These are phyloP conservation scores for Porpolomopsis calyptriformis DNA, from an alignment of 768 basidiomycete species.

Conservation along the genomic window DNA sequence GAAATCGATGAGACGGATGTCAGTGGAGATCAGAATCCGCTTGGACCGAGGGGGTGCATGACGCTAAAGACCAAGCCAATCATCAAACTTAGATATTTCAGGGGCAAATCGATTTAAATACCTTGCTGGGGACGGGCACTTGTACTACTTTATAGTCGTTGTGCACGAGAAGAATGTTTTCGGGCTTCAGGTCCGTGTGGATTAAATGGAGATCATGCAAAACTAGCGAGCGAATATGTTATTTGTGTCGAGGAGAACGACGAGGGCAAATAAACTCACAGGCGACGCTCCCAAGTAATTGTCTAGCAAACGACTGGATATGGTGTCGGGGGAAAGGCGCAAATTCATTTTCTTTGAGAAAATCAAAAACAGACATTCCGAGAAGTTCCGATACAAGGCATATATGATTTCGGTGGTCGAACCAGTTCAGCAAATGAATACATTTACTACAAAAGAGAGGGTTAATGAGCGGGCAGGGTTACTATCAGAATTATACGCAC, in stretches of 20 bases:
- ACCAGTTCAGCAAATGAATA: conserved; percentile 88
- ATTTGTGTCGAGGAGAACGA: conserved; percentile 2
- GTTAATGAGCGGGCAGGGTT: neutral
- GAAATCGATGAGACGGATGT: conserved; percentile 95
- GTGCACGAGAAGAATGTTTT: conserved; percentile 91
- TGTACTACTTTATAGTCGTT: conserved; percentile 61
- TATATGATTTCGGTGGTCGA: conserved; percentile 96
- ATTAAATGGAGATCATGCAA: conserved; percentile 84
- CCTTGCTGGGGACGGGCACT: no score
- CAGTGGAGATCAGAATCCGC: conserved; percentile 73
- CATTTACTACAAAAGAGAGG: conserved; percentile 63
- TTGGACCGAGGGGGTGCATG: conserved; percentile 52
- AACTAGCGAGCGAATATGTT: conserved; percentile 45
- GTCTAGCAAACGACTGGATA: conserved; percentile 90
- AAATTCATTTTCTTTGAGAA: conserved; percentile 96
- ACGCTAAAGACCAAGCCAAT: conserved; percentile 33
- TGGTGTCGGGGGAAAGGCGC: conserved; percentile 92
- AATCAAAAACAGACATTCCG: conserved; percentile 97
- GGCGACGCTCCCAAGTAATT: conserved; percentile 84
- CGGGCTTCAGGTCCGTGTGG: conserved; percentile 98
- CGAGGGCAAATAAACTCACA: conserved; percentile 49
- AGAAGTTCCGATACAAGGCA: conserved; percentile 93
- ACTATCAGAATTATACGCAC: conserved; percentile 39
- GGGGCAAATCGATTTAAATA: no score
- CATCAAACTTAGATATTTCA: conserved; percentile 6